Evolutionary conservation across 2,329 filamentous ascomycete genomes (phyloP).

Genomic region (Calonectria pauciramosa): DNA sequence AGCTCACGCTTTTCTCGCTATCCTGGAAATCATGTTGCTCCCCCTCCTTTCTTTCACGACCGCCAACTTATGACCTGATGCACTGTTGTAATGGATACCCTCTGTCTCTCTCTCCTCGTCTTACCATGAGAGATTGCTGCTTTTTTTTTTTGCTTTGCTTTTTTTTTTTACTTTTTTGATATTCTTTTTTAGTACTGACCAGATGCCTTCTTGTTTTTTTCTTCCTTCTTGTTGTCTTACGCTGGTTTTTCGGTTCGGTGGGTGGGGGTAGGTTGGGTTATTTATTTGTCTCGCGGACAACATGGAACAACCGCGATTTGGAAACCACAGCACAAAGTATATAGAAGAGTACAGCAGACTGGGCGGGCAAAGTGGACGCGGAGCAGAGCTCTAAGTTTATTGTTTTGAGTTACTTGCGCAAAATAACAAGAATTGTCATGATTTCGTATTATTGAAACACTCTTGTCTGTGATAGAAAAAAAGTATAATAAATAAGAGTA

Average conservation of each 20-base stretch:
- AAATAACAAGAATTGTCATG: background rate
- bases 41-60: conserved; percentile 21
- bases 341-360: conserved; percentile 12
- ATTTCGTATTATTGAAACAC: background rate
- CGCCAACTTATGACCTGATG: conserved; percentile 29
- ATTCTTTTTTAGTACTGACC: background rate
- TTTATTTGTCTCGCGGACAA: conserved; percentile 7
- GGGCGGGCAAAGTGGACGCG: conserved; percentile 8
- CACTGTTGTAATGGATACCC: conserved; percentile 35
- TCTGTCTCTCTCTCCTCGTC: conserved; percentile 19
- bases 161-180: background rate
- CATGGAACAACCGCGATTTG: background rate
- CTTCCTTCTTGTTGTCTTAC: background rate
- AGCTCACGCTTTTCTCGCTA: conserved; percentile 9
- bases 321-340: conserved; percentile 14
- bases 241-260: background rate
- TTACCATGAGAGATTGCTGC: conserved; percentile 20
- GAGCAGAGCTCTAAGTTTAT: conserved; percentile 11
- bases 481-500: background rate
- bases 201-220: background rate
- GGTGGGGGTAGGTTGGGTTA: background rate
- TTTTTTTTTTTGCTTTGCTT: conserved; percentile 16
- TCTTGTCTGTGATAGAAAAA: background rate
- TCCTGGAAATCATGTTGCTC: conserved; percentile 27
- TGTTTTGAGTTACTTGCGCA: background rate